Conservation (phyloP, 495 filamentous ascomycete species). For the Rostrohypoxylon terebratum region DNA sequence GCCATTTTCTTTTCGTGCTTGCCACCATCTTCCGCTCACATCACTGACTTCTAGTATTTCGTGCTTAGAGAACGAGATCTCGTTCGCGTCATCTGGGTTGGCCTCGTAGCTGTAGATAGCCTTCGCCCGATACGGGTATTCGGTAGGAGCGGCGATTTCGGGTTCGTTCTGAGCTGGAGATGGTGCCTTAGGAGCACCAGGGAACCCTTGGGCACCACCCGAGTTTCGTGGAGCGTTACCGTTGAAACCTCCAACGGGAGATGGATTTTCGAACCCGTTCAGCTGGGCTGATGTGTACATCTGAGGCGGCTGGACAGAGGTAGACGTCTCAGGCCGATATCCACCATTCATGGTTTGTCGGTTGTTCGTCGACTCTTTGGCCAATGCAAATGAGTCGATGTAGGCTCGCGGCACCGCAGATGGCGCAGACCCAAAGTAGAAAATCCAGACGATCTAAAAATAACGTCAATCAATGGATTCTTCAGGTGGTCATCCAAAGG, state of each 20-base stretch:
- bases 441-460: conserved; percentile 92
- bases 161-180: conserved; percentile 55
- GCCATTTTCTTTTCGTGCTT: conserved; percentile 93
- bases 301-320: conserved; percentile 82
- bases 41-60: conserved; percentile 97
- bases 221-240: conserved; percentile 56
- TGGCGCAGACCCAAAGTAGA: conserved; percentile 95
- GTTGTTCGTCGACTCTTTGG: conserved; percentile 81
- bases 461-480: conserved; percentile 31
- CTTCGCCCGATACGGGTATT: conserved; percentile 97
- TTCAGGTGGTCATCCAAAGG: background rate
- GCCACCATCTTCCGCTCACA: conserved; percentile 98
- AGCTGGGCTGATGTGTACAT: conserved; percentile 98
- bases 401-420: conserved; percentile 88
- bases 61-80: conserved; percentile 96
- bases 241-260: conserved; percentile 82
- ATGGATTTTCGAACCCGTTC: conserved; percentile 95
- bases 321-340: conserved; percentile 83
- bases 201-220: conserved; percentile 50
- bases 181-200: conserved; percentile 50
- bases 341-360: conserved; percentile 74
- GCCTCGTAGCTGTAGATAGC: conserved; percentile 99
- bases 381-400: conserved; percentile 93
- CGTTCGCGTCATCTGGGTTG: conserved; percentile 97
- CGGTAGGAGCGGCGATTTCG: conserved; percentile 83